phyloP scores from a whole-genome alignment of 2,329 filamentous ascomycete genomes.

The Ophiostoma ulmi region DNA sequence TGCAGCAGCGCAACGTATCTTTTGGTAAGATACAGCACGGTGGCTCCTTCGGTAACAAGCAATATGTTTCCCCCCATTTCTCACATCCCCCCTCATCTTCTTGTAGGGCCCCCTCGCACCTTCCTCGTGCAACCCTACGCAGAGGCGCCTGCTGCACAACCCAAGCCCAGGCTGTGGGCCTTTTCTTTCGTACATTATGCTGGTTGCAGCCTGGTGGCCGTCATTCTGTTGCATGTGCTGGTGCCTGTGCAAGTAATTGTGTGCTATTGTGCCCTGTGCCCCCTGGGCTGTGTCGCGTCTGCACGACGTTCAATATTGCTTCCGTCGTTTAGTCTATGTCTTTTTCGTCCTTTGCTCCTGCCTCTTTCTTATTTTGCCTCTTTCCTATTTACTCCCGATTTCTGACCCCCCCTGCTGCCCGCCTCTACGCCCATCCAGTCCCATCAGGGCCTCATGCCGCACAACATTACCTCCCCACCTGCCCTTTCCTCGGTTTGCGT shows the following conservation, averaged over 20 bases:
- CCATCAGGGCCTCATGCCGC: conserved; percentile 4
- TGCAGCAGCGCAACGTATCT: conserved; percentile 13
- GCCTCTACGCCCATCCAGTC: conserved; percentile 1
- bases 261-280: neutral
- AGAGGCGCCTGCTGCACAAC: conserved; percentile 18
- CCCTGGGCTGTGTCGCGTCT: neutral
- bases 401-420: neutral
- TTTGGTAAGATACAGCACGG: conserved; percentile 8
- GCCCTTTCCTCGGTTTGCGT: neutral
- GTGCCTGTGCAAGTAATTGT: neutral
- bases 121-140: neutral
- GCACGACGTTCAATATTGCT: neutral
- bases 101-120: neutral
- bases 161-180: conserved; percentile 16
- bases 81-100: neutral
- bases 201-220: conserved; percentile 3
- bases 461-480: conserved; percentile 12
- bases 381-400: neutral
- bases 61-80: neutral
- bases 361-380: neutral
- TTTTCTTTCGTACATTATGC: conserved; percentile 17
- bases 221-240: neutral
- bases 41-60: conserved; percentile 14
- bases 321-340: neutral
- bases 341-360: neutral